These are phyloP conservation scores for Nannizzia gypsea DNA, from an alignment of 2,329 filamentous ascomycete genomes.

Conservation along the genomic window DNA sequence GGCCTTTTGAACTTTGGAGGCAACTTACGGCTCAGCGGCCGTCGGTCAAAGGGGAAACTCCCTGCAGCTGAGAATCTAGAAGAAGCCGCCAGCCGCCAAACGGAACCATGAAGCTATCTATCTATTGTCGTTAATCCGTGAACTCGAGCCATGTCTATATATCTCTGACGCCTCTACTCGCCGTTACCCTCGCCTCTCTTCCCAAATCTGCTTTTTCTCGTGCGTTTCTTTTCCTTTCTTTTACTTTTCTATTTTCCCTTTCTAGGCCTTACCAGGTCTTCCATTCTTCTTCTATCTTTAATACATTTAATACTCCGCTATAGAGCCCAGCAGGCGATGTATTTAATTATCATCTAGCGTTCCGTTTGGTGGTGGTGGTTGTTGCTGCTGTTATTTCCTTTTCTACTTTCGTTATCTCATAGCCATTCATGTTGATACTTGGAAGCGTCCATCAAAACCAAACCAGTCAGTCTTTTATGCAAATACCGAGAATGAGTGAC, in stretches of 20 bases:
- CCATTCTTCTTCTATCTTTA: not conserved
- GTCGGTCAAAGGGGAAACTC: slow-evolving; percentile 4
- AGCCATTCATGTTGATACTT: not conserved
- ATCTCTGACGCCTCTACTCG: not conserved
- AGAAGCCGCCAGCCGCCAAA: not conserved
- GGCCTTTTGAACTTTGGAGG: slow-evolving; percentile 8
- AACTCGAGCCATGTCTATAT: not conserved
- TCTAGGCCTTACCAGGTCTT: not conserved
- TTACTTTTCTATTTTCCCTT: too few relatives aligned
- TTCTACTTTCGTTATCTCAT: not conserved
- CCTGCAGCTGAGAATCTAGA: not conserved
- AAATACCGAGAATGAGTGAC: not conserved
- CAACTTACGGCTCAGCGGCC: slow-evolving; percentile 6
- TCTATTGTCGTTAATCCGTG: too few relatives aligned
- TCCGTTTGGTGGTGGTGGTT: not conserved
- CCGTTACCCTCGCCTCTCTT: not conserved
- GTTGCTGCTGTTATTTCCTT: not conserved
- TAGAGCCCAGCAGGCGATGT: slow-evolving; percentile 3
- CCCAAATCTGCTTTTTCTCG: not conserved
- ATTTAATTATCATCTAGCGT: not conserved
- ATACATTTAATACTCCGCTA: slow-evolving; percentile 3
- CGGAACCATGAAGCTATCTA: not conserved
- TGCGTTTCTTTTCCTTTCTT: not conserved
- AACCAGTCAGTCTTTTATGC: not conserved
- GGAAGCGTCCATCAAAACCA: not conserved